These are phyloP conservation scores for Trichoderma sp. DNA, from an alignment of 2,329 filamentous ascomycete genomes.

Conservation along the genomic window DNA sequence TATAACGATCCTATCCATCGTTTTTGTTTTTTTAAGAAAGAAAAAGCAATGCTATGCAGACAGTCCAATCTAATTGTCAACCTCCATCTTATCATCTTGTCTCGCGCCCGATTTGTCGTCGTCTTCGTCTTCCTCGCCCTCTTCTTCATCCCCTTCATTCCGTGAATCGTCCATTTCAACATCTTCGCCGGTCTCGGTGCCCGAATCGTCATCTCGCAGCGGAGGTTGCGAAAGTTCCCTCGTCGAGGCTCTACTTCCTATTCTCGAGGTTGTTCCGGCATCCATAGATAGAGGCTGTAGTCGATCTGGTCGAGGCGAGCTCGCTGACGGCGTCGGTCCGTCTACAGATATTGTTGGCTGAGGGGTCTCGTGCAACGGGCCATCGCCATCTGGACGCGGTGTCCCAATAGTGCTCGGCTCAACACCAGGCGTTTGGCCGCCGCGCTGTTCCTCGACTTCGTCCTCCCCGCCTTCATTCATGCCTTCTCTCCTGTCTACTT, in stretches of 20 bases:
- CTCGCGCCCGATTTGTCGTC: conserved; percentile 39
- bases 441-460: conserved; percentile 46
- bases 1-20: conserved; percentile 20
- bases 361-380: conserved; percentile 27
- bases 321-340: conserved; percentile 34
- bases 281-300: conserved; percentile 24
- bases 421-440: conserved; percentile 49
- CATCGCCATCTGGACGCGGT: conserved; percentile 45
- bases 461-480: conserved; percentile 69
- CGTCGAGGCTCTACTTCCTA: conserved; percentile 31
- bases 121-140: conserved; percentile 26
- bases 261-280: conserved; percentile 24
- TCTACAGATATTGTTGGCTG: conserved; percentile 29
- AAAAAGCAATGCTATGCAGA: background rate
- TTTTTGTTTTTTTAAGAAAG: background rate
- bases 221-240: conserved; percentile 29
- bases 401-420: conserved; percentile 52
- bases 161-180: conserved; percentile 54
- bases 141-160: conserved; percentile 40
- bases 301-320: conserved; percentile 31
- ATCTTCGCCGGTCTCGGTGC: conserved; percentile 50
- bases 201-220: conserved; percentile 30
- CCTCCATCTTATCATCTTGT: conserved; percentile 62
- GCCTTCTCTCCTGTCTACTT: conserved; percentile 82
- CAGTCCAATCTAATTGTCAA: conserved; percentile 41